A percentile compares a stretch with the other conserved stretches of the same genome.
These are phyloP conservation scores for Colletotrichum sidae DNA, from an alignment of 2,329 filamentous ascomycete genomes.

Conservation along the genomic window DNA sequence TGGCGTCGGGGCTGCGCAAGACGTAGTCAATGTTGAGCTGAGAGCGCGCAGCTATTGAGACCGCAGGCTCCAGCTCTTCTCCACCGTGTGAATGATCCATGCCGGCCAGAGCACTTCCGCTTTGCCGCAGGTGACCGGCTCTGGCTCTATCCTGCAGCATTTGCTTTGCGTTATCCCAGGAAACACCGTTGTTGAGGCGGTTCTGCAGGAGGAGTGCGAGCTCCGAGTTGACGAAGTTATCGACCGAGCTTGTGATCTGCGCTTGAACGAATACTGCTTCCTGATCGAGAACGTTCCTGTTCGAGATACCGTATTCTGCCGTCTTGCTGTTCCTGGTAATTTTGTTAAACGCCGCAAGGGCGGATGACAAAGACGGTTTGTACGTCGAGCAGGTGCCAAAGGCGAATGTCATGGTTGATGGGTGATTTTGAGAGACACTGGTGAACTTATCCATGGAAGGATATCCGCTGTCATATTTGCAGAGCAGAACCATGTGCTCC, in stretches of 20 bases:
- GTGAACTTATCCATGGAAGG: slow-evolving; percentile 66
- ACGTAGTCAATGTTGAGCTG: slow-evolving; percentile 25
- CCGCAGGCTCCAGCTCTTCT: slow-evolving; percentile 8
- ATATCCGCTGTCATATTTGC: slow-evolving; percentile 74
- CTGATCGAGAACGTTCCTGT: not conserved
- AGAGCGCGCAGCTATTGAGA: slow-evolving; percentile 20
- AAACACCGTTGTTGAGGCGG: slow-evolving; percentile 41
- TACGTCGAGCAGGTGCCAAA: slow-evolving; percentile 78
- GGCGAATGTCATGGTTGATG: slow-evolving; percentile 62
- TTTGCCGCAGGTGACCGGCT: slow-evolving; percentile 14
- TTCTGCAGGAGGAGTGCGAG: slow-evolving; percentile 73
- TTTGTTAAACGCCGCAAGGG: slow-evolving; percentile 61
- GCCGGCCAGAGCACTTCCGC: not conserved
- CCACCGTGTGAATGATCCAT: no score
- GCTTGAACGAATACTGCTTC: slow-evolving; percentile 60
- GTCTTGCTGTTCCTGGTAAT: slow-evolving; percentile 21
- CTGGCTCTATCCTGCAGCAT: slow-evolving; percentile 20
- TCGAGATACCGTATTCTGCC: not conserved
- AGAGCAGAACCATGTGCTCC: slow-evolving; percentile 80
- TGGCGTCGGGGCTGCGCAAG: slow-evolving; percentile 30
- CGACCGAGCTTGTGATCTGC: slow-evolving; percentile 79
- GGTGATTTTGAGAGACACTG: slow-evolving; percentile 49
- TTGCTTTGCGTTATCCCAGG: slow-evolving; percentile 38
- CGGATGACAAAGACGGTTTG: slow-evolving; percentile 73
- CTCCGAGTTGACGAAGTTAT: slow-evolving; percentile 73